Base-by-base conservation (phyloP, 768 basidiomycete species). In the Hemileccinum rubropunctum region DNA sequence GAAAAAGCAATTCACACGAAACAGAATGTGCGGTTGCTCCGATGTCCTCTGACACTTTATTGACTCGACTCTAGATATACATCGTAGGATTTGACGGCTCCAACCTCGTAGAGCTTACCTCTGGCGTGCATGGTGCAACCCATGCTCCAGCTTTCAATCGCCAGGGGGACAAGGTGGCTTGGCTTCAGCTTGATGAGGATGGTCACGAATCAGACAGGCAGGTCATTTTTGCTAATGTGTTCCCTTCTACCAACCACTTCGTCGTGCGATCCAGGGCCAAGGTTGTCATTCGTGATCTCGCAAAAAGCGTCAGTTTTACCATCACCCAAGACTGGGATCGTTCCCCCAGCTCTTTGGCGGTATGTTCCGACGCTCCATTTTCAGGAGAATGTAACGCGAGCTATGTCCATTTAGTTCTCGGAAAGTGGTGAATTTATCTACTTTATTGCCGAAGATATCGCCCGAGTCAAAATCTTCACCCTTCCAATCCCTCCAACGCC, bases 151-250 rank as follows among this genome's bases (percentile, higher is more conserved):
- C 81, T 7, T 82, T 95, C 65, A 88, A 75, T 50, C 69, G 70
- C 3, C 70, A 80, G 40, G 89, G 86, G 0, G 76, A 77, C 42
- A 86, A 86, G 66, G 82, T 81, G 2, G 92, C 88, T 1, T 98
- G 95, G 95, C 70, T 91, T 34, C 89, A 98, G 66, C 78, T 94
- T 53, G 83, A 85, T 45, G 66, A 87, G 62, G 92, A 98, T 58
- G 94, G 95, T 2, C 87, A 94, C 58, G 95, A 98, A 68, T 77
- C 86, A 45, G 95, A 95, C 69, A 80, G 87, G 84, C 83, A 51
- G 37, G 64, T 48, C 35, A 41, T 21, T 27, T n/a, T 35, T 23
- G 2, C 26, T 8, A 3, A 5, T 21, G 9, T 23, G 23, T 36
- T 44, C 11, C 26, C 12, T 23, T 1, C 21, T 20, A 13, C 13